phyloP scores from a whole-genome alignment of 305 asterid genomes.

The Petunia hybrid region DNA sequence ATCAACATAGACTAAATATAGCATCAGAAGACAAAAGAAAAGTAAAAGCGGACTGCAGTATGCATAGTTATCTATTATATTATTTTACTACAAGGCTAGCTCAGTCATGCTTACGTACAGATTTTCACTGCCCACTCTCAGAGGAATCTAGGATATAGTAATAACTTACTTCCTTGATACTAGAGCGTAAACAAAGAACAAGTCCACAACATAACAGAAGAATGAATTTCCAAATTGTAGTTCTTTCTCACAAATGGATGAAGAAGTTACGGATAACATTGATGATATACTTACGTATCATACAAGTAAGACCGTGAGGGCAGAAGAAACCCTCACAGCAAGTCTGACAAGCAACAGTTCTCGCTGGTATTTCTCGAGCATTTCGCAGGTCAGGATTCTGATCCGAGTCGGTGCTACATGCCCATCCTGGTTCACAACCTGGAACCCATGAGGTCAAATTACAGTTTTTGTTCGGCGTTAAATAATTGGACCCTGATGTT shows the following conservation, averaged over 20 bases:
- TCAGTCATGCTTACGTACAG: constrained; percentile 15
- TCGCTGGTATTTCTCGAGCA: constrained; percentile 56
- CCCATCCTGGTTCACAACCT: constrained; percentile 99
- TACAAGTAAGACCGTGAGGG: constrained; percentile 88
- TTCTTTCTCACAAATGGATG: constrained; percentile 7
- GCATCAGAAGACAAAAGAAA: too few relatives aligned
- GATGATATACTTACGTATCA: constrained; percentile 78
- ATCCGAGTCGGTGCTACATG: constrained; percentile 58
- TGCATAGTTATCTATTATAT: constrained; percentile 18
- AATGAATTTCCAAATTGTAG: constrained; percentile 8
- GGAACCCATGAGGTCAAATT: constrained; percentile 71
- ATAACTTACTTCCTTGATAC: not conserved
- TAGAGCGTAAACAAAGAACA: not conserved
- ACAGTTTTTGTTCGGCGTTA: constrained; percentile 76
- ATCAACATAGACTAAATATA: too few relatives aligned
- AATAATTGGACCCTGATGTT: constrained; percentile 42
- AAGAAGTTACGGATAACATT: not conserved
- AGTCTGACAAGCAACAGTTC: constrained; percentile 69
- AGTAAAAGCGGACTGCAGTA: not conserved
- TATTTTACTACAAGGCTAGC: not conserved
- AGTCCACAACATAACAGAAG: not conserved
- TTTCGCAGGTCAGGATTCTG: constrained; percentile 48
- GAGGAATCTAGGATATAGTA: constrained; percentile 4
- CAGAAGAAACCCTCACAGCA: constrained; percentile 97
- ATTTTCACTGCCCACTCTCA: not conserved